Conservation (phyloP, 352 stramenopile genomes). For the Phytophthora brassicae region DNA sequence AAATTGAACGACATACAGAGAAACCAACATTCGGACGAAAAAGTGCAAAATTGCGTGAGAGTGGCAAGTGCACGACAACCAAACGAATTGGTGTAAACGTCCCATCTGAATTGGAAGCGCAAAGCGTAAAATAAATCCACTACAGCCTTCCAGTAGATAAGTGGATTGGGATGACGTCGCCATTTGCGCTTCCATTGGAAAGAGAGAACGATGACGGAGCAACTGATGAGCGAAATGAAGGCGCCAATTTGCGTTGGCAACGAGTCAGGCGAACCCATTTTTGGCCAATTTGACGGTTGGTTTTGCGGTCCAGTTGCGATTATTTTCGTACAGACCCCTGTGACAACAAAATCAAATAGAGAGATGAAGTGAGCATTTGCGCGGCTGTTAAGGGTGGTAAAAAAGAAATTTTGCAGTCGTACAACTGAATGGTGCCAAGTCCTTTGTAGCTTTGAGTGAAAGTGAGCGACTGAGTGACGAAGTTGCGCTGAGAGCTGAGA, state of each 20-base stretch:
- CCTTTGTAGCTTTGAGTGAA: too few species aligned
- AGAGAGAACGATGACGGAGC: slow-evolving; percentile 68
- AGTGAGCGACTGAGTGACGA: too few species aligned
- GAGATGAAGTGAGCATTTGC: too few species aligned
- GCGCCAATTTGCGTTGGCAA: slow-evolving; percentile 66
- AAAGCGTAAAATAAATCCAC: slow-evolving; percentile 76
- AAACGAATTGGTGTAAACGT: slow-evolving; percentile 46
- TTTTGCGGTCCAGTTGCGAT: too few species aligned
- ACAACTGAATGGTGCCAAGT: too few species aligned
- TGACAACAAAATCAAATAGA: too few species aligned
- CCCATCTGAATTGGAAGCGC: slow-evolving; percentile 75
- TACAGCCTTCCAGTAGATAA: slow-evolving; percentile 83
- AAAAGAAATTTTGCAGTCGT: too few species aligned
- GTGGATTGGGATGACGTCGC: slow-evolving; percentile 76
- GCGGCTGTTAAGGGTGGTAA: too few species aligned
- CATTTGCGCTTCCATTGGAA: slow-evolving; percentile 70
- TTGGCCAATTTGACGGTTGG: too few species aligned
- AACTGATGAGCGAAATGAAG: slow-evolving; percentile 76
- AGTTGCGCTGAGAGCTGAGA: too few species aligned
- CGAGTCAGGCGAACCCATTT: slow-evolving; percentile 38
- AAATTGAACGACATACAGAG: slow-evolving; percentile 86
- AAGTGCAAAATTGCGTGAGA: slow-evolving; percentile 73
- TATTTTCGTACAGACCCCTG: too few species aligned
- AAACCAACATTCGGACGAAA: slow-evolving; percentile 88
- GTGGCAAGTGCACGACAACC: slow-evolving; percentile 61